Percentiles rank a stretch among this genome's conserved stretches.
phyloP scores from a whole-genome alignment of 768 basidiomycete species.

The Suillus ampliporus region DNA sequence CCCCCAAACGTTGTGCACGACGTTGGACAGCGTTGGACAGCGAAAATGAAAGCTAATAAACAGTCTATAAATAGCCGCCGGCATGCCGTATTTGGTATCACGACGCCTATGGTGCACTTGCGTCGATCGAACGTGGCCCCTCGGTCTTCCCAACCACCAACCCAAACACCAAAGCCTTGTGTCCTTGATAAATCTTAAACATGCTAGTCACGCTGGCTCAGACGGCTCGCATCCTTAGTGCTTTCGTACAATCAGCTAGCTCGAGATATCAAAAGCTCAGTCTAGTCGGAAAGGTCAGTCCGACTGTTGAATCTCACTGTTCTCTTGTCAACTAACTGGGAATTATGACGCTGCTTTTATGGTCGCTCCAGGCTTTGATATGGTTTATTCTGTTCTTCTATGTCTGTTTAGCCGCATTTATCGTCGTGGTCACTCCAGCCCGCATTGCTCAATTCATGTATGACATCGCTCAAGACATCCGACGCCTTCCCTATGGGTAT shows the following conservation, averaged over 20 bases:
- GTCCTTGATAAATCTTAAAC: background rate
- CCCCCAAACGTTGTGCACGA: too few relatives aligned
- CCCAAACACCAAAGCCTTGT: constrained; percentile 29
- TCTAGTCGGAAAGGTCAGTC: constrained; percentile 57
- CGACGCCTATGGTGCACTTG: too few relatives aligned
- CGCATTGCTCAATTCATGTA: constrained; percentile 74
- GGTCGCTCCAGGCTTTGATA: constrained; percentile 53
- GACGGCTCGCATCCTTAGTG: constrained; percentile 32
- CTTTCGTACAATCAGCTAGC: constrained; percentile 25
- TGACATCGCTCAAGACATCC: constrained; percentile 67
- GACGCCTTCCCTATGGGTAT: constrained; percentile 66
- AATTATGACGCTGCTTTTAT: constrained; percentile 13
- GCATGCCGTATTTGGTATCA: background rate
- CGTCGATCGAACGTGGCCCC: background rate
- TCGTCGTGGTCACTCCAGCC: constrained; percentile 62
- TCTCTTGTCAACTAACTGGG: background rate
- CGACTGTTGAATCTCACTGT: background rate
- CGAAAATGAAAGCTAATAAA: too few relatives aligned
- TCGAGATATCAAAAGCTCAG: constrained; percentile 56
- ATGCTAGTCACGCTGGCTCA: background rate
- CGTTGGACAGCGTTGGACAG: too few relatives aligned
- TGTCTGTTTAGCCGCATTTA: constrained; percentile 45
- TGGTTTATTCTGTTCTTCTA: constrained; percentile 67
- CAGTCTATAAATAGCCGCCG: background rate
- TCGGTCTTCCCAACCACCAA: background rate